Evolutionary conservation across 139 green algal genomes (phyloP), one percentile per base, ranked within the genome.

Genomic region (Chlamydomonas schloesseri): DNA sequence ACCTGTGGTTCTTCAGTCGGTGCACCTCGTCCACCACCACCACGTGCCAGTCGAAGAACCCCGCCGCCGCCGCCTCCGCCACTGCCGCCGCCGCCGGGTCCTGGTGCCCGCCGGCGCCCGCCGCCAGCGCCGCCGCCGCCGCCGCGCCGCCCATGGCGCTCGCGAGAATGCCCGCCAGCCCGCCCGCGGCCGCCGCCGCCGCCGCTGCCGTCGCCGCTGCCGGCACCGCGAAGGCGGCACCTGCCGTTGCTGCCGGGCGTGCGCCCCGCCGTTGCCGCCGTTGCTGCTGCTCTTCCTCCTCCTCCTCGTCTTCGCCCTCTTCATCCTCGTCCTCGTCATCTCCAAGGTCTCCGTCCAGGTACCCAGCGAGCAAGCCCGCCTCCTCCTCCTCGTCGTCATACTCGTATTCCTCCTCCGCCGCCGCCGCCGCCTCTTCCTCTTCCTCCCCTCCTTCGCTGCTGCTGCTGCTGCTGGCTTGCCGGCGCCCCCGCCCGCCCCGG

Each of bases 11-110:
- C 88, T 97, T 96, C 10, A 97, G 83, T 24, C 79, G 71, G 79
- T 97, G 94, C 11, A 72, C 75, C 76, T 95, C 94, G 57, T 97
- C 94, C 62, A 94, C 81, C 3, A 97, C 72, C 5, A 76, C 83
- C 0, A 81, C 28, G 70, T 96, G 90, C 84, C 90, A 94, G 5
- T 47, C 73, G 53, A 0, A 85, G 13, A 57, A 47, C 50, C 26
- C 34, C 21, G 33, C 82, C 34, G 26, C 55, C 26, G 15, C 31
- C 67, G 24, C 24, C 55, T 28, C 64, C 64, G 64, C 64, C 64
- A 71, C 29, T 5, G 23, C 24, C 58, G 24, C 23, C 58, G 58
- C 58, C 58, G 5, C 58, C 3, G 58, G 24, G 24, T 26, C 9
- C 24, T 9, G 24, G 58, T 28, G 58, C 58, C 58, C 21, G 21